Base-by-base conservation (phyloP, 2,329 filamentous ascomycete genomes). In the Grosmannia huntii region DNA sequence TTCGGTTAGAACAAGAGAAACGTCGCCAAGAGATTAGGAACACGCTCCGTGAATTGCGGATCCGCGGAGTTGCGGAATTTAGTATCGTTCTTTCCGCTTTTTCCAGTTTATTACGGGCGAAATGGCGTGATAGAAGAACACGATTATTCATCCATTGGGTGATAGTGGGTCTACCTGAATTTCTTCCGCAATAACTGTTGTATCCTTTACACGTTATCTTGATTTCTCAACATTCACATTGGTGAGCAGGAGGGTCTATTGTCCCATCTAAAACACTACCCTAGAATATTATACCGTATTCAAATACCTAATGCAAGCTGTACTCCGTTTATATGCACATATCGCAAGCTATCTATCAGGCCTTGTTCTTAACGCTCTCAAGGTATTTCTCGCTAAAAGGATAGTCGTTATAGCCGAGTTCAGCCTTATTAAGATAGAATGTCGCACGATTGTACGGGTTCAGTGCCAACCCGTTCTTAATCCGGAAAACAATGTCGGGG, bases 401-500 rank as follows among this genome's bases (percentile, higher is more conserved):
- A 55, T 71, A 70, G 59, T 72, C 70, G 23, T 66, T 66, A 61
- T 75, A 77, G 10, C 75, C 74, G 54, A 65, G 65, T 0, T 68
- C 62, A 4, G 66, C 61, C 62, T 71, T 68, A 19, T 64, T 53
- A 0, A 60, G 46, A 61, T 77, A 77, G 61, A 77, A 75, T 0
- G 66, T 69, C 2, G 62, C 58, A 9, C 71, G 63, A 49, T 75
- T 60, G 59, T 74, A 75, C 10, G 62, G 60, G 46, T 63, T 67
- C n/a, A 76, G 58, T 16, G 65, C 61, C 16, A 77, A 62, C 0
- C 67, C 68, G 49, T 72, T 62, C 61, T 69, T 62, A 14, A 76
- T 56, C 36, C 71, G 67, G 64, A 72, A 76, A 1, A 69, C 66
- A 56, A 78, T 60, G 58, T 78, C 75, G 0, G 75, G 75, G 57